These are phyloP conservation scores for Sporothrix luriei DNA, from an alignment of 2,329 filamentous ascomycete genomes.

Conservation along the genomic window DNA sequence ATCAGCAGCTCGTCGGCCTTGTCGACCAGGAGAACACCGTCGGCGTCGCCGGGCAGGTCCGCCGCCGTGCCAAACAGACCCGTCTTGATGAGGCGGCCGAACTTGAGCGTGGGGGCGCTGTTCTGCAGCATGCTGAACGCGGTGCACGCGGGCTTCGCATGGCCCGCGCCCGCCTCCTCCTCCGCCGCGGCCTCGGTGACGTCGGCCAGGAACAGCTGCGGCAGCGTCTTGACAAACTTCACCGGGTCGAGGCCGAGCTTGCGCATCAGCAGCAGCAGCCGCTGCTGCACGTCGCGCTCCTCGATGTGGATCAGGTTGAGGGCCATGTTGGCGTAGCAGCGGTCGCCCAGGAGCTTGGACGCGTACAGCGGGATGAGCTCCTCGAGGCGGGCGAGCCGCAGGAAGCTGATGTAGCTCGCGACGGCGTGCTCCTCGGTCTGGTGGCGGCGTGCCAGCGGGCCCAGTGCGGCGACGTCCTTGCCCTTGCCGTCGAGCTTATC, in stretches of 20 bases:
- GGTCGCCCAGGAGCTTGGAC: conserved; percentile 68
- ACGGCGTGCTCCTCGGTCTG: conserved; percentile 72
- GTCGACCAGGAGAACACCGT: conserved; percentile 47
- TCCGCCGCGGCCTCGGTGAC: conserved; percentile 46
- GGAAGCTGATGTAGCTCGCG: conserved; percentile 76
- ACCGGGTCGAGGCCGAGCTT: conserved; percentile 72
- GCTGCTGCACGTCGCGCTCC: conserved; percentile 64
- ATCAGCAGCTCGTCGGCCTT: conserved; percentile 72
- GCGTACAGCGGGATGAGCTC: conserved; percentile 87
- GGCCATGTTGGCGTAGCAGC: conserved; percentile 71
- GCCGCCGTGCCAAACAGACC: conserved; percentile 70
- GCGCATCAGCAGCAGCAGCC: conserved; percentile 73
- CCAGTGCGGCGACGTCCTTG: conserved; percentile 44
- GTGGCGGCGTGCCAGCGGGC: conserved; percentile 42
- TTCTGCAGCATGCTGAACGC: conserved; percentile 56
- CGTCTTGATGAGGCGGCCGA: conserved; percentile 66
- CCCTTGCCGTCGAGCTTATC: conserved; percentile 48
- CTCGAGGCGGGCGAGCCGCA: conserved; percentile 71
- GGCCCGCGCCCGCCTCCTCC: conserved; percentile 35
- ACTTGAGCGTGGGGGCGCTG: conserved; percentile 55
- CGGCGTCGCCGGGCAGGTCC: conserved; percentile 51
- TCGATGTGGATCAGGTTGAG: conserved; percentile 74
- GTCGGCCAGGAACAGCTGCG: conserved; percentile 55
- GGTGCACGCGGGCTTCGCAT: conserved; percentile 47
- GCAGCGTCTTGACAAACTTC: conserved; percentile 72